Percentiles rank a stretch among this genome's conserved stretches.
These are phyloP conservation scores for Colletotrichum abscissum DNA, from an alignment of 2,329 filamentous ascomycete genomes.

Conservation along the genomic window DNA sequence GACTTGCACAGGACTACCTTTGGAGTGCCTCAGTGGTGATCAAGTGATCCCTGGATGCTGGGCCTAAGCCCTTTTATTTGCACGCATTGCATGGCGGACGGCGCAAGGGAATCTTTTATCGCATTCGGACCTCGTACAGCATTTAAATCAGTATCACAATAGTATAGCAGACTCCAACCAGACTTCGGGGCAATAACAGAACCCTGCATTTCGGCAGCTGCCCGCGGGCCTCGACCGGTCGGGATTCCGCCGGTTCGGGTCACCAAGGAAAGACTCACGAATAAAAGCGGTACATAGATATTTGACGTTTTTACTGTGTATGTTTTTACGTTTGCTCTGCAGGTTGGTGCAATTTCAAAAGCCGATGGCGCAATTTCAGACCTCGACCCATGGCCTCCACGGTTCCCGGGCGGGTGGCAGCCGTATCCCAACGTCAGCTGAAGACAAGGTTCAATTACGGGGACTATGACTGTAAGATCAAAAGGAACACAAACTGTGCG, in stretches of 20 bases:
- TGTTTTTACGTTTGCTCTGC: background rate
- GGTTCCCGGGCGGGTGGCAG: background rate
- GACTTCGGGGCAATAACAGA: slow-evolving; percentile 4
- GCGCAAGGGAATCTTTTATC: background rate
- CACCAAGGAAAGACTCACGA: background rate
- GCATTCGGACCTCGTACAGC: background rate
- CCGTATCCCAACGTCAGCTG: background rate
- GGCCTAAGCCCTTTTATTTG: background rate
- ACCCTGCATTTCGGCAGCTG: slow-evolving; percentile 10
- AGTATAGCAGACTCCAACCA: background rate
- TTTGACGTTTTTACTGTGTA: background rate
- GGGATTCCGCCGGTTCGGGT: background rate
- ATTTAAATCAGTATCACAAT: background rate
- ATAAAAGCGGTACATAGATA: too few relatives aligned
- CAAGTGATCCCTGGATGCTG: background rate
- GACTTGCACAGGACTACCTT: background rate
- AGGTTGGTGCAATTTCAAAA: slow-evolving; percentile 25
- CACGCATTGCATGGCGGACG: background rate
- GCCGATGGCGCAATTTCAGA: slow-evolving; percentile 24
- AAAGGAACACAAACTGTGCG: too few relatives aligned
- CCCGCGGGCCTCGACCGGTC: background rate
- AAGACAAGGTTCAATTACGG: background rate
- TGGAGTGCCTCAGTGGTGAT: background rate
- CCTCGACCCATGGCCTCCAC: background rate
- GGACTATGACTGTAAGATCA: background rate